Conservation (phyloP, 1,284 basidiomycete genomes). For the Athelia psychrophila region DNA sequence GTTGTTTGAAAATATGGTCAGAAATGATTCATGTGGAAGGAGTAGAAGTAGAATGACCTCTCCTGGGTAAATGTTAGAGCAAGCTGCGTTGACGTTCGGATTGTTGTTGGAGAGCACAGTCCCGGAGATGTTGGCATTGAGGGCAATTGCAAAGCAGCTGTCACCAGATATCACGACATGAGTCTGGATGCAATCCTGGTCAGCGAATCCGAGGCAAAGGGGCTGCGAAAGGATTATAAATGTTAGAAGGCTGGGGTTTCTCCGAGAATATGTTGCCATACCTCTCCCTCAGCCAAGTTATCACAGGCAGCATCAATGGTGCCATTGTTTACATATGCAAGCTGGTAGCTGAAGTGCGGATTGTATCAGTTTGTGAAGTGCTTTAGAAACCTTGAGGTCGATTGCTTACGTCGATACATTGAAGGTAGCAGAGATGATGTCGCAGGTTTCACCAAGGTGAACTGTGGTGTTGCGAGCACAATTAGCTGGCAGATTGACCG, state of each 20-base stretch:
- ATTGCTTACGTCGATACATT: conserved; percentile 38
- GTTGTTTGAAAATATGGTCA: not conserved
- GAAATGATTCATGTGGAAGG: not conserved
- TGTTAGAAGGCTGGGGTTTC: too few species aligned
- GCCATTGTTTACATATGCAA: conserved; percentile 36
- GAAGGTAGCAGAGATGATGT: conserved; percentile 41
- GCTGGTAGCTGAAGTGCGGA: conserved; percentile 36
- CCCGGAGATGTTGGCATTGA: conserved; percentile 29
- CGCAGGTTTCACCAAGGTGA: conserved; percentile 39
- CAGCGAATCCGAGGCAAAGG: conserved; percentile 45
- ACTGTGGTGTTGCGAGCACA: not conserved
- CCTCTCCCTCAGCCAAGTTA: conserved; percentile 38
- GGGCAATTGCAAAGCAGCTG: conserved; percentile 37
- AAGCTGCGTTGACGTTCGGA: conserved; percentile 45
- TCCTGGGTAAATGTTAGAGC: conserved; percentile 44
- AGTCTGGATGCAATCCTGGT: conserved; percentile 41
- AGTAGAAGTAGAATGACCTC: conserved; percentile 31
- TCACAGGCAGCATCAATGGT: conserved; percentile 39
- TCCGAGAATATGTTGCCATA: conserved; percentile 7
- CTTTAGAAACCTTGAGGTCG: not conserved
- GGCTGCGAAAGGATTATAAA: conserved; percentile 6
- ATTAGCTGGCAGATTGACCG: not conserved
- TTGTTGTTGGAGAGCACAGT: conserved; percentile 50
- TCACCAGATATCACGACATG: conserved; percentile 36
- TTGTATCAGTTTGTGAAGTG: not conserved